A percentile compares a stretch with the other conserved stretches of the same genome.
These are phyloP conservation scores for Adansonia digitata DNA, from an alignment of 345 rosid species.

Conservation along the genomic window DNA sequence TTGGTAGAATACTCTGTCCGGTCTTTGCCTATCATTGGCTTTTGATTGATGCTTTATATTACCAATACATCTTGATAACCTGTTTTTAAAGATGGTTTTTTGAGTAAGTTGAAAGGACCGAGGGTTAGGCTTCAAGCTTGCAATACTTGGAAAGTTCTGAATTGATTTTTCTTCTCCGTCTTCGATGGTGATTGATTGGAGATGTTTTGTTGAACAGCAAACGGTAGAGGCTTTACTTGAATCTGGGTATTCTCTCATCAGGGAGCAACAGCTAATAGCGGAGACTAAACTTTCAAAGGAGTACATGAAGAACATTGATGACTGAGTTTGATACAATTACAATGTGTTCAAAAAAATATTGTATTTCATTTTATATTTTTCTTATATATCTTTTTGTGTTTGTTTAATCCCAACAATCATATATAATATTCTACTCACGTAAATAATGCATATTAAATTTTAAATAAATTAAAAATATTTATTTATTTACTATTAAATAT, in stretches of 20 bases:
- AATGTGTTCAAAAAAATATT: too few relatives aligned
- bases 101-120: neutral
- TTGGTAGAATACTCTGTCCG: neutral
- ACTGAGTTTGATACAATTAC: constrained; percentile 18
- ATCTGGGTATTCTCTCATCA: constrained; percentile 76
- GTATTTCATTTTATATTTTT: too few relatives aligned
- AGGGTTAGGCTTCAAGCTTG: neutral
- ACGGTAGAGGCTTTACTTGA: constrained; percentile 86
- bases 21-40: neutral
- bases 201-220: constrained; percentile 52
- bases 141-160: neutral
- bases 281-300: constrained; percentile 80
- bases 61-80: neutral
- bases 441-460: too few relatives aligned
- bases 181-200: neutral
- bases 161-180: constrained; percentile 3
- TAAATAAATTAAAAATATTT: too few relatives aligned
- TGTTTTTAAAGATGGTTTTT: neutral
- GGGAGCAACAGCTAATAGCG: constrained; percentile 71
- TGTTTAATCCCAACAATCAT: too few relatives aligned
- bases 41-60: neutral
- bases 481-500: too few relatives aligned
- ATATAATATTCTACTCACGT: too few relatives aligned
- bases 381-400: too few relatives aligned
- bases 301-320: constrained; percentile 83